Percentiles rank a stretch among this genome's conserved stretches.
phyloP scores from a whole-genome alignment of 768 basidiomycete species.

The Boletus pseudopeckii region DNA sequence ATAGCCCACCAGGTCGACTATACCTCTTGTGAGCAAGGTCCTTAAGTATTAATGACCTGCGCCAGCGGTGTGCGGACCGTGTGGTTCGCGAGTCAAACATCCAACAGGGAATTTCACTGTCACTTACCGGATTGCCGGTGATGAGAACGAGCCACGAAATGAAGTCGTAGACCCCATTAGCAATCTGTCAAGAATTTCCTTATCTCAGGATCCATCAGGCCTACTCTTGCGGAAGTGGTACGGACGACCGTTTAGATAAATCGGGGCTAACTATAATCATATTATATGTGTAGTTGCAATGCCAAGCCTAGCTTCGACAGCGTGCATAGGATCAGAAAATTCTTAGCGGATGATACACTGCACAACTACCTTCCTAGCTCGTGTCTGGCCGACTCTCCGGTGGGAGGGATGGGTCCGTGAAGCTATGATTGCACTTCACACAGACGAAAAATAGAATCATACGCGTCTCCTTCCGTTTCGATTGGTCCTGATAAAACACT shows the following conservation, averaged over 20 bases:
- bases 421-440: conserved; percentile 73
- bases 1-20: not conserved
- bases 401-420: conserved; percentile 64
- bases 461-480: conserved; percentile 90
- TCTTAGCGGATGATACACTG: not conserved
- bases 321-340: conserved; percentile 2
- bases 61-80: not conserved
- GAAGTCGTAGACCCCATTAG: not conserved
- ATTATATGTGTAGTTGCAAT: not conserved
- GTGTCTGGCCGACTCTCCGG: conserved; percentile 39
- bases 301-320: not conserved
- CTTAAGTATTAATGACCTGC: not conserved
- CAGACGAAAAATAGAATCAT: conserved; percentile 95
- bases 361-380: conserved; percentile 13
- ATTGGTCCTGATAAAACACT: conserved; percentile 96
- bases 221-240: not conserved
- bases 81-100: not conserved
- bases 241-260: not conserved
- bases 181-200: too few species aligned
- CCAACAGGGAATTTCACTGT: not conserved
- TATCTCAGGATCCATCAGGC: not conserved
- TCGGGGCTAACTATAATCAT: not conserved
- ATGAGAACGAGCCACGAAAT: not conserved
- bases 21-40: not conserved
- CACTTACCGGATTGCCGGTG: not conserved